Evolutionary conservation across 192 early-diverging fungal genomes (phyloP).

Genomic region (Rhizoclosmatium globosum): DNA sequence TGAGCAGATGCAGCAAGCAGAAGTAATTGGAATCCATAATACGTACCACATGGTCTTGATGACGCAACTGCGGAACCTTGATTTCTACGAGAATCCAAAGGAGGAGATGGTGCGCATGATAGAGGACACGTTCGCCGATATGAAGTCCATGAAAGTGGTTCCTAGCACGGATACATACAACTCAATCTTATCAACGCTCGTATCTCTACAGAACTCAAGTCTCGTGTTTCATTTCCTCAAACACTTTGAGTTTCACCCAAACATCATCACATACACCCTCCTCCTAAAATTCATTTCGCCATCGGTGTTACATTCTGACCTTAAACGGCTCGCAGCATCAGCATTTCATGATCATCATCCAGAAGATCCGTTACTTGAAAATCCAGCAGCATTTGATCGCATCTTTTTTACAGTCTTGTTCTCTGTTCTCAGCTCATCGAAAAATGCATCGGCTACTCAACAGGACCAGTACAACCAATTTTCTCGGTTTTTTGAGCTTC

Average conservation of each 20-base stretch:
- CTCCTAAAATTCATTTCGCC: slow-evolving; percentile 18
- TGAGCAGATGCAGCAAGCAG: slow-evolving; percentile 22
- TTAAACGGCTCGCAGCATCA: neutral
- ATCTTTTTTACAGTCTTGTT: slow-evolving; percentile 19
- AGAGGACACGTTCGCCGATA: neutral
- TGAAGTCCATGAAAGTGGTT: neutral
- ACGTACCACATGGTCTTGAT: slow-evolving; percentile 13
- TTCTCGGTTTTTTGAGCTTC: slow-evolving; percentile 2
- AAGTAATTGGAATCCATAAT: neutral
- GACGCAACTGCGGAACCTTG: slow-evolving; percentile 4
- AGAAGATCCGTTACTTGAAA: neutral
- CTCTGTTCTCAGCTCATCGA: neutral
- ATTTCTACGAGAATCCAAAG: neutral
- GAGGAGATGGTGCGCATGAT: neutral
- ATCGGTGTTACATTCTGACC: neutral
- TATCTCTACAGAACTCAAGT: neutral
- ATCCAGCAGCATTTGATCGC: slow-evolving; percentile 1
- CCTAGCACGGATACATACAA: slow-evolving; percentile 16
- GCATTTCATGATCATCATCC: slow-evolving; percentile 8
- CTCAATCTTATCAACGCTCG: neutral
- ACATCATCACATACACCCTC: slow-evolving; percentile 23
- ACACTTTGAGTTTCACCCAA: neutral
- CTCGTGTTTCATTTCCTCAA: slow-evolving; percentile 18
- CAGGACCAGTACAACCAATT: neutral
- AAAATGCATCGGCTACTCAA: neutral